These are phyloP conservation scores for Corymbia citriodora DNA, from an alignment of 441 rosid genomes.

Conservation along the genomic window DNA sequence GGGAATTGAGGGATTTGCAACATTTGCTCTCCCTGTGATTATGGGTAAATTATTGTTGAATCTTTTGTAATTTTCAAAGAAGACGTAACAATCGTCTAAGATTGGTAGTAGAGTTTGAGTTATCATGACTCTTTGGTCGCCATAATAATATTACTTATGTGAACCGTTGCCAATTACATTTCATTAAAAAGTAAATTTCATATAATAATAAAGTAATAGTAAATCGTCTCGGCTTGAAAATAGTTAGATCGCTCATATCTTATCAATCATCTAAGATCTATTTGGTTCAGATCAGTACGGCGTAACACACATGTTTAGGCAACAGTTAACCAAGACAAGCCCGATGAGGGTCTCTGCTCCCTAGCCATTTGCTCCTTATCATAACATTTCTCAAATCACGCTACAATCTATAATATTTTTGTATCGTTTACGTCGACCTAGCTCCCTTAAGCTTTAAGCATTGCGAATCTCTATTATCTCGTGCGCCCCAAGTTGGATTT, in stretches of 20 bases:
- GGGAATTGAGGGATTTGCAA: background rate
- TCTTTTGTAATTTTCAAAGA: background rate
- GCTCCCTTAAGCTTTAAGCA: background rate
- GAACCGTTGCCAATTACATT: background rate
- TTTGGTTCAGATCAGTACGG: background rate
- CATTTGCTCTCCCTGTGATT: background rate
- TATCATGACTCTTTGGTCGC: background rate
- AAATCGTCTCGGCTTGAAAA: background rate
- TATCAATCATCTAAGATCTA: fast-evolving
- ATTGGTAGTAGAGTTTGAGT: background rate
- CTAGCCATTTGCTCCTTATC: fast-evolving
- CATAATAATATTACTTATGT: background rate
- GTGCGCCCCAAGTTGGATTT: background rate
- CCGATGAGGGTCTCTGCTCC: background rate
- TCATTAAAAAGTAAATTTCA: background rate
- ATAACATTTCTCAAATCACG: background rate
- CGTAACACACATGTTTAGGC: background rate
- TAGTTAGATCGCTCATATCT: fast-evolving
- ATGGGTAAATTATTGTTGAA: background rate
- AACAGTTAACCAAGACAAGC: fast-evolving
- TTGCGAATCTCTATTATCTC: background rate
- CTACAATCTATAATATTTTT: background rate
- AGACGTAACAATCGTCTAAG: background rate
- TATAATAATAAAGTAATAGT: background rate
- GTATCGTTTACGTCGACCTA: too few relatives aligned